Evolutionary conservation across 257 asterid genomes (phyloP), one percentile per base, ranked within the genome.

Genomic region (Ehretia macrophylla): DNA sequence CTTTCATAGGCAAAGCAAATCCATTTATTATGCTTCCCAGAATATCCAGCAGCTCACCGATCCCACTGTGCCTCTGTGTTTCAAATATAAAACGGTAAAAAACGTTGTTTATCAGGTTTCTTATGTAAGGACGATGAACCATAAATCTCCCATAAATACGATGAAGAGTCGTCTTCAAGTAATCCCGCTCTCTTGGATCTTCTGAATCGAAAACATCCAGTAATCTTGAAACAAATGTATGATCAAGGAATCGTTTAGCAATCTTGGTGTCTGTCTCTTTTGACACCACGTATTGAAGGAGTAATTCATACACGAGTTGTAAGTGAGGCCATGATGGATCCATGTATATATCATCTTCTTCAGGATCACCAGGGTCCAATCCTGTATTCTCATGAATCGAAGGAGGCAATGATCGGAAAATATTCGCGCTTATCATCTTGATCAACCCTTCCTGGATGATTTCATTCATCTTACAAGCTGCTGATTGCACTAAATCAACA

Each of bases 1-100:
- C 97, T 74, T 90, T 87, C 97, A 90, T 90, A 19, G 97, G 97
- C 72, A 87, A 60, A 0, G 96, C 95, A 67, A 87, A 90, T 37
- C 95, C 96, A 59, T 90, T 90, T 59, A 90, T 87, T 63, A 87
- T 79, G 62, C 97, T 87, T 63, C 96, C 96, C 21, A 87, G 95
- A 83, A 90, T 83, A 84, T 87, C 97, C 79, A 90, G 66, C 58
- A 90, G 64, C 82, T 90, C 95, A 19, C 79, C 85, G 10, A 85
- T 78, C 58, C 96, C 97, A 67, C 68, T 79, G 66, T 84, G 85
- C 78, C 84, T 78, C 77, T 83, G 90, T 0, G 93, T 90, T 81
- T 90, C 97, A 65, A 90, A 87, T 61, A 90, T 73, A 74, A 90
- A 85, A 66, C 85, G 75, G 60, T 75, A 87, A 50, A 90, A 83